Percentiles rank a stretch among this genome's conserved stretches.
These are phyloP conservation scores for Calocera viscosa DNA, from an alignment of 768 basidiomycete species.

Conservation along the genomic window DNA sequence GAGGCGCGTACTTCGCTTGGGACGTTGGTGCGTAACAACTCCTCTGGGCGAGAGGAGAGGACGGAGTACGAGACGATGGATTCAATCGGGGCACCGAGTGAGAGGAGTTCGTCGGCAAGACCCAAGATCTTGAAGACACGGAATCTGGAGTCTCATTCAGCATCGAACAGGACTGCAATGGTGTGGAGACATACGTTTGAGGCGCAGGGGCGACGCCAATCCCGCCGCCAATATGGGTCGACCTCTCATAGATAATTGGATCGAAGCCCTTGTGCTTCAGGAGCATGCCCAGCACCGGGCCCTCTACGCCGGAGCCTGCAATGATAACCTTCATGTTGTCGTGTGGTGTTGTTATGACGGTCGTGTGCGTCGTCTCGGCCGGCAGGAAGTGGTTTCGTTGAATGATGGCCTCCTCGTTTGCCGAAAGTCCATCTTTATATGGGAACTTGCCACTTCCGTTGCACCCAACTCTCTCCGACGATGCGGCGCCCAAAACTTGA, in stretches of 20 bases:
- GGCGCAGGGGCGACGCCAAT: neutral
- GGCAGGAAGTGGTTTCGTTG: neutral
- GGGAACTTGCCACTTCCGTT: neutral
- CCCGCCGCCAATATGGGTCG: neutral
- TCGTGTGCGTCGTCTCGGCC: neutral
- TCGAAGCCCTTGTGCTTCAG: conserved; percentile 31
- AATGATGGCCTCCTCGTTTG: neutral
- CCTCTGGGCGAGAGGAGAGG: neutral
- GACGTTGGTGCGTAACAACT: neutral
- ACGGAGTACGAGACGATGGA: neutral
- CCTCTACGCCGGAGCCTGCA: conserved; percentile 32
- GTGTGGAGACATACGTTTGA: neutral
- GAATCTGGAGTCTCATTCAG: neutral
- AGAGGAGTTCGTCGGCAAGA: neutral
- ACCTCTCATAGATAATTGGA: conserved; percentile 30
- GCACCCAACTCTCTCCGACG: neutral
- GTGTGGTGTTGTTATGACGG: neutral
- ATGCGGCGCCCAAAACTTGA: neutral
- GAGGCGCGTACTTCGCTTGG: neutral
- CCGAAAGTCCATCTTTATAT: neutral
- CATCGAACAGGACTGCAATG: neutral
- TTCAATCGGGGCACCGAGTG: neutral
- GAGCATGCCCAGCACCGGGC: conserved; percentile 31
- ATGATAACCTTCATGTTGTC: conserved; percentile 24
- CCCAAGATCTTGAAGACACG: neutral